phyloP scores from a whole-genome alignment of 2,329 filamentous ascomycete genomes.

The Fusarium xylarioides region DNA sequence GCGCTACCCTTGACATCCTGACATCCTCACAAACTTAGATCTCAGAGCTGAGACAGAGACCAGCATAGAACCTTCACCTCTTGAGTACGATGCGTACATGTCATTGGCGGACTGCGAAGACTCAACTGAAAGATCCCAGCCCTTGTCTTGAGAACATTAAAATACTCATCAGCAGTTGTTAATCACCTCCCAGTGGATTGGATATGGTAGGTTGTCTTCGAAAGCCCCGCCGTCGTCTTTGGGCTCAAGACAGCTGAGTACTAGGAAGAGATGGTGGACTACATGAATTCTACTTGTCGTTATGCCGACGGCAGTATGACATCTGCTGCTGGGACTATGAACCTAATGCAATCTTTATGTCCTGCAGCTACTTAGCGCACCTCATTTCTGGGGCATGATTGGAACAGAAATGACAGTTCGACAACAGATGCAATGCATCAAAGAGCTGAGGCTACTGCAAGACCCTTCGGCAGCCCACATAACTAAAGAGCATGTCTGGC shows the following conservation, averaged over 20 bases:
- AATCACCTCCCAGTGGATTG: constrained; percentile 12
- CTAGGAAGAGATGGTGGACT: background rate
- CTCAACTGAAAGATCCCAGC: background rate
- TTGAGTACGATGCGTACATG: background rate
- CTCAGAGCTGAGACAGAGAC: constrained; percentile 9
- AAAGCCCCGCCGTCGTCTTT: constrained; percentile 9
- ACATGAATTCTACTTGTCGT: background rate
- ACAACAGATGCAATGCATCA: background rate
- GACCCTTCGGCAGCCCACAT: background rate
- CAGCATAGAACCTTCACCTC: background rate
- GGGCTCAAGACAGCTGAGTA: constrained; percentile 4
- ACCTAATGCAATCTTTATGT: constrained; percentile 38
- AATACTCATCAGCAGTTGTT: background rate
- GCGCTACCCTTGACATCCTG: constrained; percentile 2
- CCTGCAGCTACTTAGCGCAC: constrained; percentile 29
- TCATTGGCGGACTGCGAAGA: constrained; percentile 8
- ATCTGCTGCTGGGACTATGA: background rate
- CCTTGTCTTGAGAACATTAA: constrained; percentile 3
- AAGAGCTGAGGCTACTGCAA: background rate
- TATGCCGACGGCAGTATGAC: constrained; percentile 7
- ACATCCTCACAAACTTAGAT: constrained; percentile 7
- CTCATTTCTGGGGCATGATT: background rate
- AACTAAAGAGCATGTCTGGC: constrained; percentile 12
- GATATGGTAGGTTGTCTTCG: background rate
- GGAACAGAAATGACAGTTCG: background rate